Evolutionary conservation across 345 rosid genomes (phyloP).

Genomic region (Gossypium longicalyx): DNA sequence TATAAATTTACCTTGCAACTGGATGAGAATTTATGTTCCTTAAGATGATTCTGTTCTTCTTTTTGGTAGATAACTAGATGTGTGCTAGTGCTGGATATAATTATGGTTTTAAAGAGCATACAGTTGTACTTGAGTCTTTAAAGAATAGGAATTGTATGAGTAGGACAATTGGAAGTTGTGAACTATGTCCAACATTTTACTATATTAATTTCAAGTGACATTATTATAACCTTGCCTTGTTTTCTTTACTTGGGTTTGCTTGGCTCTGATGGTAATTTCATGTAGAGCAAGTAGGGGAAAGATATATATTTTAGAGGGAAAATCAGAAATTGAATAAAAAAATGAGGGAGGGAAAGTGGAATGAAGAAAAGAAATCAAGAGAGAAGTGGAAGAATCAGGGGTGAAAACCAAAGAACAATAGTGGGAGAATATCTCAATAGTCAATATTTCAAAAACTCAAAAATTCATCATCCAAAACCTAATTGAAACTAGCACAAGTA

Average conservation of each 20-base stretch:
- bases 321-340: neutral
- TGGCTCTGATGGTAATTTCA: neutral
- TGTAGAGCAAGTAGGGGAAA: neutral
- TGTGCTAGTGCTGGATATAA: neutral
- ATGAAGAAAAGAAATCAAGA: neutral
- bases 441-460: too few relatives aligned
- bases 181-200: neutral
- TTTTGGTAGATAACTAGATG: neutral
- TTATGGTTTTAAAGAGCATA: neutral
- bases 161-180: neutral
- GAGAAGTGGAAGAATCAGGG: neutral
- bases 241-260: neutral
- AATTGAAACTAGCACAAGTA: too few relatives aligned
- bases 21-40: neutral
- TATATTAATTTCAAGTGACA: neutral
- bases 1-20: neutral
- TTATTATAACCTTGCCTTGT: neutral
- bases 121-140: neutral
- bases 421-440: too few relatives aligned
- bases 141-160: neutral
- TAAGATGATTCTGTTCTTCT: neutral
- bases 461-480: too few relatives aligned
- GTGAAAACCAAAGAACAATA: neutral
- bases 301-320: neutral
- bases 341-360: neutral